Evolutionary conservation across 2,329 filamentous ascomycete species (phyloP), one percentile per base, ranked within the genome.

Genomic region (Parastagonospora nodorum): DNA sequence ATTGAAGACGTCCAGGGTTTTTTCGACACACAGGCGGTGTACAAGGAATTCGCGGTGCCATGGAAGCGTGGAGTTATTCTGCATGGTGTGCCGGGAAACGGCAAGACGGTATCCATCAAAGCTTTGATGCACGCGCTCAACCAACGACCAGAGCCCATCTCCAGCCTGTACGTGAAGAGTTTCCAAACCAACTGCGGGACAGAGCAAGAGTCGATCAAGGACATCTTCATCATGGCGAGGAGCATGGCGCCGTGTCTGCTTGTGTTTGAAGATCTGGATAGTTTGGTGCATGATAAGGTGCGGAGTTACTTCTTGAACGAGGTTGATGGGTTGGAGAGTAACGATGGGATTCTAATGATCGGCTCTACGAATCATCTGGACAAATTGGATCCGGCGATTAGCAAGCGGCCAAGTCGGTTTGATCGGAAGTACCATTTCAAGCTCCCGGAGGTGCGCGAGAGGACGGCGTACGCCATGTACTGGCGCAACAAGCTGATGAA

Each of bases 301-400:
- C 78, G 86, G n/a, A 83, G 79, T 47, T 89, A 87, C 74, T 89
- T 89, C 72, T 75, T 89, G 28, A 89, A 89, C 63, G 85, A 89
- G 66, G 82, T 89, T 4, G 86, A 89, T 57, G 87, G 86, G 0
- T 79, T 89, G 9, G 82, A 84, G 60, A 80, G 76, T 56, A 89
- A 89, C 59, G 83, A 88, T 56, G 87, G 86, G 3, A 87, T 88
- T 42, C 80, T 88, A 61, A 86, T 89, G 73, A 78, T 87, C 37
- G 84, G 82, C 14, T 83, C 79, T 45, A 88, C 85, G 0, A 87
- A 87, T 58, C 75, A 78, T 60, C 76, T 89, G 2, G 85, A 88
- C 19, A 78, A 79, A 2, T 73, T 89, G 4, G 86, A 89, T 54
- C 85, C 85, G 0, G 86, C 86, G 12, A 86, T 78, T 16, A 57